Conservation (phyloP, 371 early-diverging fungal species). For the Mortierella polycephala region DNA sequence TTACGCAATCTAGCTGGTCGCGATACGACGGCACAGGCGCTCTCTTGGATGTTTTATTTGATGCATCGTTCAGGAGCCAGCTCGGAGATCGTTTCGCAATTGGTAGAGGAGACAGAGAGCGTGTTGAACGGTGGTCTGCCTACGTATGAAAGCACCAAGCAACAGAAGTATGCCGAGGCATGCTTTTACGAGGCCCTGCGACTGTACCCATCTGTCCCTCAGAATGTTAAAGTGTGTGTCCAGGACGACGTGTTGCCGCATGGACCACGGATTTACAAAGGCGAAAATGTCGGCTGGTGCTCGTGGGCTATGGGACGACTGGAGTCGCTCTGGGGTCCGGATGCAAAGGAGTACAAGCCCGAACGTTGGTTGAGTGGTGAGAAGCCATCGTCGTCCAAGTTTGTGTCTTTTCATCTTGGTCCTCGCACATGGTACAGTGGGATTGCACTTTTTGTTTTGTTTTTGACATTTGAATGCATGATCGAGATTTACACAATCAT, state of each 20-base stretch:
- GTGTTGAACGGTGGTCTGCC: constrained; percentile 53
- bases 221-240: constrained; percentile 69
- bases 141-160: constrained; percentile 58
- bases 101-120: constrained; percentile 64
- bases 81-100: constrained; percentile 59
- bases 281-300: constrained; percentile 63
- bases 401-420: constrained; percentile 28
- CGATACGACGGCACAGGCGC: constrained; percentile 78
- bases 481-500: not conserved
- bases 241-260: constrained; percentile 76
- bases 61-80: constrained; percentile 54
- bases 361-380: constrained; percentile 69
- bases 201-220: constrained; percentile 77
- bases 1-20: constrained; percentile 54
- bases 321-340: constrained; percentile 66
- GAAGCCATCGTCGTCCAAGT: constrained; percentile 43
- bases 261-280: constrained; percentile 67
- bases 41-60: constrained; percentile 73
- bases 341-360: constrained; percentile 66
- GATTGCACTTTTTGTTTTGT: not conserved
- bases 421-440: constrained; percentile 42
- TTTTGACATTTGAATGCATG: not conserved
- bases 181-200: constrained; percentile 74
- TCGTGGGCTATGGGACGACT: constrained; percentile 62
- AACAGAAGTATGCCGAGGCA: constrained; percentile 67